These are phyloP conservation scores for Mycena venus DNA, from an alignment of 768 basidiomycete species.

Conservation along the genomic window DNA sequence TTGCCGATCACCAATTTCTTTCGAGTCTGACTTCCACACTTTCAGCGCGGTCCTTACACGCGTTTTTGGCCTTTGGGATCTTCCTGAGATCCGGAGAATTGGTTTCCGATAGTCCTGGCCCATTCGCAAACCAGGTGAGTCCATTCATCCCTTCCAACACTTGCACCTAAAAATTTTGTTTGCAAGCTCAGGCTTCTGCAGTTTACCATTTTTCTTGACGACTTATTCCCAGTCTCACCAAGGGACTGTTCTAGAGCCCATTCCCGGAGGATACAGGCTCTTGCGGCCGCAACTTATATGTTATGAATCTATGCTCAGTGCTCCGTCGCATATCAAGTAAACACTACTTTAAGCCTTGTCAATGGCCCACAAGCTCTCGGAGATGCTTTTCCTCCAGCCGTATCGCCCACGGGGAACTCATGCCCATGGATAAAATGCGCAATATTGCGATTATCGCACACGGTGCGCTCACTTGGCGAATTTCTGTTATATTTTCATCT, in stretches of 20 bases:
- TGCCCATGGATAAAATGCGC: conserved; percentile 55
- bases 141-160: background rate
- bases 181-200: background rate
- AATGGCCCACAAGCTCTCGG: conserved; percentile 6
- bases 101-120: background rate
- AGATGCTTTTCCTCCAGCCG: conserved; percentile 33
- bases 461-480: conserved; percentile 55
- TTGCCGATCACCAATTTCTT: too few species aligned
- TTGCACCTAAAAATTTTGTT: background rate
- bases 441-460: conserved; percentile 67
- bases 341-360: background rate
- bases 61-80: background rate
- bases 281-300: conserved; percentile 8
- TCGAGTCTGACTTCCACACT: too few species aligned
- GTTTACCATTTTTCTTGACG: background rate
- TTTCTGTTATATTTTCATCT: background rate
- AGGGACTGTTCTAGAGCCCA: background rate
- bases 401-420: conserved; percentile 24
- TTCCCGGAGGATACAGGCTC: background rate
- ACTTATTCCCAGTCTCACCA: background rate
- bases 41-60: background rate
- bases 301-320: conserved; percentile 25
- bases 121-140: background rate
- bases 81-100: background rate
- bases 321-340: conserved; percentile 17